A percentile compares a stretch with the other conserved stretches of the same genome.
phyloP scores from a whole-genome alignment of 1,284 basidiomycete genomes.

The Cutaneotrichosporon spelunceum region DNA sequence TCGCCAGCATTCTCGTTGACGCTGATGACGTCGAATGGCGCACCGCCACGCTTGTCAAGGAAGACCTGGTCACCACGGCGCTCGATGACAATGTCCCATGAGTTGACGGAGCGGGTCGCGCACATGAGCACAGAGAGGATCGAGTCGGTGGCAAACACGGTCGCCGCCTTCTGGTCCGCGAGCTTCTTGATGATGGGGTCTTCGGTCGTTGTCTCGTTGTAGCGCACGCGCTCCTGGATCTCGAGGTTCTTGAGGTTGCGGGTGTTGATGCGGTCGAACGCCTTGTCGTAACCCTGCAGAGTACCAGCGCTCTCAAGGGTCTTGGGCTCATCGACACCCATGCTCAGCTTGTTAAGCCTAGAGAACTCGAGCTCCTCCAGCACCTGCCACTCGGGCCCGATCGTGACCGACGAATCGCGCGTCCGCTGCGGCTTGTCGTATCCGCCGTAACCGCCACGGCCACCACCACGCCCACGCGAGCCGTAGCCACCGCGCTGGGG shows the following conservation, averaged over 20 bases:
- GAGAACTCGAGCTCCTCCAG: conserved; percentile 97
- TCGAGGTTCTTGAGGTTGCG: conserved; percentile 88
- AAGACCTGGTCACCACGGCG: conserved; percentile 91
- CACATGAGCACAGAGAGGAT: conserved; percentile 97
- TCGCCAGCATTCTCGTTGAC: conserved; percentile 99
- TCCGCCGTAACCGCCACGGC: conserved; percentile 81
- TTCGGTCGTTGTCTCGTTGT: conserved; percentile 95
- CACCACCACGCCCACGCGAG: conserved; percentile 48
- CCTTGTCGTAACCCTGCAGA: conserved; percentile 89
- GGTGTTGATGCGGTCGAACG: conserved; percentile 92
- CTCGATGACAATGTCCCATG: conserved; percentile 97
- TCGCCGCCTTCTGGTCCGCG: conserved; percentile 71
- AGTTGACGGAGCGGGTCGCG: conserved; percentile 89
- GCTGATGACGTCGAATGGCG: conserved; percentile 92
- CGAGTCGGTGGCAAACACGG: conserved; percentile 90
- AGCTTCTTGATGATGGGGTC: conserved; percentile 92
- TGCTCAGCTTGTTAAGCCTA: conserved; percentile 82
- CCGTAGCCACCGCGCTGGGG: conserved; percentile 38
- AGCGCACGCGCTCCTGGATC: conserved; percentile 90
- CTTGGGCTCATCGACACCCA: conserved; percentile 88
- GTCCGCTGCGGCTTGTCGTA: conserved; percentile 90
- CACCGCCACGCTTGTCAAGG: conserved; percentile 97
- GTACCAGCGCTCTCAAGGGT: conserved; percentile 83
- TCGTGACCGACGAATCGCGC: conserved; percentile 90
- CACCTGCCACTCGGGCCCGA: conserved; percentile 87